Percentiles rank a stretch among this genome's conserved stretches.
These are phyloP conservation scores for Ophiocordyceps camponoti-saundersi DNA, from an alignment of 2,329 filamentous ascomycete species.

Conservation along the genomic window DNA sequence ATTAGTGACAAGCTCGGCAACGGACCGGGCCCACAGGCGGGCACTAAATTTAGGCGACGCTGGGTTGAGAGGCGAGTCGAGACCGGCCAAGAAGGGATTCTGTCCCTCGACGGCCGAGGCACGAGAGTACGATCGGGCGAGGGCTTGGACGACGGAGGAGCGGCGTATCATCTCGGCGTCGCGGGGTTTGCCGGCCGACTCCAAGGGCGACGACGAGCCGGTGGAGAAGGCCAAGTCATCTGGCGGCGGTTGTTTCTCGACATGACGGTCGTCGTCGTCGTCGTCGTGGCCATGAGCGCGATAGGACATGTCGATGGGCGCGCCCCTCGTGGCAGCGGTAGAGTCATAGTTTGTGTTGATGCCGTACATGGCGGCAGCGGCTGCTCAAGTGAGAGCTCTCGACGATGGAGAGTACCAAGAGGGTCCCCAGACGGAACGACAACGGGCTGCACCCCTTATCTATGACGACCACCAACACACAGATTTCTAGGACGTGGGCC, in stretches of 20 bases:
- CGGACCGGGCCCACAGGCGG: conserved; percentile 41
- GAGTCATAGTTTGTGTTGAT: conserved; percentile 28
- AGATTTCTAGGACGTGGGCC: too few relatives aligned
- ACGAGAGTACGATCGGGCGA: conserved; percentile 37
- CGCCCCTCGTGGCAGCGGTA: conserved; percentile 25
- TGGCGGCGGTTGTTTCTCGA: not conserved
- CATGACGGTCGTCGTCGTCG: conserved; percentile 7
- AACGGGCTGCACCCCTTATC: not conserved
- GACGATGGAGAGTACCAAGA: too few relatives aligned
- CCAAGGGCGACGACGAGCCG: conserved; percentile 9
- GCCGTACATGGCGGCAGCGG: conserved; percentile 6
- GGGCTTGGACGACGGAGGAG: conserved; percentile 33
- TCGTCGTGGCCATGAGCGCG: conserved; percentile 9
- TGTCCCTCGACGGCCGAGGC: conserved; percentile 18
- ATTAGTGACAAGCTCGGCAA: conserved; percentile 33
- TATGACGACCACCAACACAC: not conserved
- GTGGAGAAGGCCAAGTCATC: not conserved
- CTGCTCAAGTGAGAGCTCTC: not conserved
- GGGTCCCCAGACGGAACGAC: too few relatives aligned
- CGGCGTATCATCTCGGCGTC: conserved; percentile 30
- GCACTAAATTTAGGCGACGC: conserved; percentile 33
- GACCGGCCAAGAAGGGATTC: conserved; percentile 33
- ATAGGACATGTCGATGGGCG: conserved; percentile 12
- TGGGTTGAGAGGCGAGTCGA: conserved; percentile 36
- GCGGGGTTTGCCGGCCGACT: conserved; percentile 7